phyloP scores from a whole-genome alignment of 2,329 filamentous ascomycete species.

The Cryphonectria japonica region DNA sequence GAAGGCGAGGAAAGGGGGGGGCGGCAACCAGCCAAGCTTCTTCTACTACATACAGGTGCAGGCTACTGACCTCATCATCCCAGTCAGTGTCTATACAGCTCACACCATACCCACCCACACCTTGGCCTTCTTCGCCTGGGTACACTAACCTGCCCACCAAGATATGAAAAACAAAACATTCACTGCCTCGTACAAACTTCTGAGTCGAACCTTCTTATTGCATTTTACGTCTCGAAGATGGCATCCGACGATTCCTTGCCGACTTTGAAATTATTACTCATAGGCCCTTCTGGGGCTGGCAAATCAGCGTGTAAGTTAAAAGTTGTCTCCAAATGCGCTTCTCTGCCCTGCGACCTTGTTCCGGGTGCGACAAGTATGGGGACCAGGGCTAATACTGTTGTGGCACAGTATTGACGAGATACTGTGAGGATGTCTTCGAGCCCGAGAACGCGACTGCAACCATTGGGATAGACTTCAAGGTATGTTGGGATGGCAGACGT shows the following conservation, averaged over 20 bases:
- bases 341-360: not conserved
- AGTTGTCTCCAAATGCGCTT: not conserved
- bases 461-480: constrained; percentile 62
- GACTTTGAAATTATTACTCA: constrained; percentile 57
- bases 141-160: not conserved
- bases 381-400: not conserved
- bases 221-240: constrained; percentile 36
- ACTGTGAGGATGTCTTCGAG: constrained; percentile 62
- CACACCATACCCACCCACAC: constrained; percentile 10
- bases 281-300: constrained; percentile 59
- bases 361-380: not conserved
- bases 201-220: not conserved
- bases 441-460: constrained; percentile 58
- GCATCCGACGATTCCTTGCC: constrained; percentile 52
- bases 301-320: constrained; percentile 55
- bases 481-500: constrained; percentile 33
- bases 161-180: not conserved
- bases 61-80: constrained; percentile 26
- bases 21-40: constrained; percentile 19
- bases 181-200: constrained; percentile 1
- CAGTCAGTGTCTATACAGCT: not conserved
- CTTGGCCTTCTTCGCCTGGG: constrained; percentile 3
- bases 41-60: not conserved
- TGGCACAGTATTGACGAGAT: constrained; percentile 53
- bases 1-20: constrained; percentile 6